phyloP scores from a whole-genome alignment of 495 filamentous ascomycete species.

The Cairneyella variabilis region DNA sequence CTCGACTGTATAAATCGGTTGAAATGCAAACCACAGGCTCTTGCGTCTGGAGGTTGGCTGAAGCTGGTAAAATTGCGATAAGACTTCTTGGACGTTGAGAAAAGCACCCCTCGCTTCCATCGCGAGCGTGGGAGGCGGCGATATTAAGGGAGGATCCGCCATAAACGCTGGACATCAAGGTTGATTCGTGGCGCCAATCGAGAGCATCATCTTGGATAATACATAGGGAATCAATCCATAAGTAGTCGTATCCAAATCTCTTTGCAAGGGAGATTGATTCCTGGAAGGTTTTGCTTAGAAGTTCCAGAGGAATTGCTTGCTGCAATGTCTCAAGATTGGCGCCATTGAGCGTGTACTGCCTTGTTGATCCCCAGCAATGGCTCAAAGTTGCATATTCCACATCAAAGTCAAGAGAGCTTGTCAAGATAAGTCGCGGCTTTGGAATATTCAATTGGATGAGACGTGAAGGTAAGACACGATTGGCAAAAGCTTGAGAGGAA shows the following conservation, averaged over 20 bases:
- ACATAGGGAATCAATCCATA: slow-evolving; percentile 36
- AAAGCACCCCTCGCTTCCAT: slow-evolving; percentile 19
- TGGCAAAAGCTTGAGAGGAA: no score
- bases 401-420: no score
- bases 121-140: slow-evolving; percentile 18
- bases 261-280: slow-evolving; percentile 24
- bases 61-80: not conserved
- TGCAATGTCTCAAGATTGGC: slow-evolving; percentile 11
- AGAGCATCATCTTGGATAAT: slow-evolving; percentile 26
- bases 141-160: slow-evolving; percentile 23
- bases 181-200: slow-evolving; percentile 30
- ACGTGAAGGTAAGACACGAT: no score
- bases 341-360: slow-evolving; percentile 5
- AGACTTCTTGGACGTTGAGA: not conserved
- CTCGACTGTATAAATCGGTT: not conserved
- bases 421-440: no score
- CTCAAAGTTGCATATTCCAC: slow-evolving; percentile 32
- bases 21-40: no score
- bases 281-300: slow-evolving; percentile 29
- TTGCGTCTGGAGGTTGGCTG: not conserved
- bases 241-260: slow-evolving; percentile 20
- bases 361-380: slow-evolving; percentile 28
- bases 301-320: slow-evolving; percentile 11
- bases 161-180: slow-evolving; percentile 28
- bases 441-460: no score